A percentile compares a stretch with the other conserved stretches of the same genome.
Evolutionary conservation across 352 stramenopile genomes (phyloP).

Genomic region (Globisporangium radiosum): DNA sequence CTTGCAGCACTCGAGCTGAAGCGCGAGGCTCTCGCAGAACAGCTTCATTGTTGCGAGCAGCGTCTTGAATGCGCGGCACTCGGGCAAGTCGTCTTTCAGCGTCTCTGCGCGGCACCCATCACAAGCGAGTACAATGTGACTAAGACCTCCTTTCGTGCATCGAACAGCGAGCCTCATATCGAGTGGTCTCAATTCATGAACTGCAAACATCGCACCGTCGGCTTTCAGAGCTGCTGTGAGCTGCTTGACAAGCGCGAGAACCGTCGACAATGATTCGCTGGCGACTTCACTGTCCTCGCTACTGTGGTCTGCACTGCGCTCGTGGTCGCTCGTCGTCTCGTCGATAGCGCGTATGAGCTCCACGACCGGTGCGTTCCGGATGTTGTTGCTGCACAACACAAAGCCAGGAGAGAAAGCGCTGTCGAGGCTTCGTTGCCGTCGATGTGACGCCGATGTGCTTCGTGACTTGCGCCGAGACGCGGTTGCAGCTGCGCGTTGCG

Average conservation of each 20-base stretch:
- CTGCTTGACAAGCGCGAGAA: slow-evolving; percentile 40
- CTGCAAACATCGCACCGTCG: slow-evolving; percentile 16
- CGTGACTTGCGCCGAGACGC: background rate
- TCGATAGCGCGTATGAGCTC: slow-evolving; percentile 32
- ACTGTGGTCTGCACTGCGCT: slow-evolving; percentile 9
- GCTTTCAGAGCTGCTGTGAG: slow-evolving; percentile 43
- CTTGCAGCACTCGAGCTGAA: slow-evolving; percentile 76
- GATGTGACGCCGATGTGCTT: slow-evolving; percentile 16
- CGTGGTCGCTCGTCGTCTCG: slow-evolving; percentile 10
- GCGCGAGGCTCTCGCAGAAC: slow-evolving; percentile 31
- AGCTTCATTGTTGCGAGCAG: slow-evolving; percentile 60
- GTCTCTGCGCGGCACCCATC: slow-evolving; percentile 16
- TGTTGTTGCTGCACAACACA: slow-evolving; percentile 25
- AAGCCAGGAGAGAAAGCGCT: slow-evolving; percentile 14
- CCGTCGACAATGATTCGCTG: slow-evolving; percentile 19
- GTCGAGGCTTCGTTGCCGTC: slow-evolving; percentile 46
- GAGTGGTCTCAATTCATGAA: too few relatives aligned
- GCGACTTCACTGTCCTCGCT: slow-evolving; percentile 1
- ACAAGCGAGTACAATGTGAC: slow-evolving; percentile 8
- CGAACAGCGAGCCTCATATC: background rate
- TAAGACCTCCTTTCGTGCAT: background rate
- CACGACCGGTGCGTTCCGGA: slow-evolving; percentile 37
- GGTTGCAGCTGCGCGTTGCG: background rate
- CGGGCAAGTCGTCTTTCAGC: slow-evolving; percentile 76
- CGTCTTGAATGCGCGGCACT: slow-evolving; percentile 50